These are phyloP conservation scores for Epichloe gansuensis DNA, from an alignment of 2,329 filamentous ascomycete genomes.

Conservation along the genomic window DNA sequence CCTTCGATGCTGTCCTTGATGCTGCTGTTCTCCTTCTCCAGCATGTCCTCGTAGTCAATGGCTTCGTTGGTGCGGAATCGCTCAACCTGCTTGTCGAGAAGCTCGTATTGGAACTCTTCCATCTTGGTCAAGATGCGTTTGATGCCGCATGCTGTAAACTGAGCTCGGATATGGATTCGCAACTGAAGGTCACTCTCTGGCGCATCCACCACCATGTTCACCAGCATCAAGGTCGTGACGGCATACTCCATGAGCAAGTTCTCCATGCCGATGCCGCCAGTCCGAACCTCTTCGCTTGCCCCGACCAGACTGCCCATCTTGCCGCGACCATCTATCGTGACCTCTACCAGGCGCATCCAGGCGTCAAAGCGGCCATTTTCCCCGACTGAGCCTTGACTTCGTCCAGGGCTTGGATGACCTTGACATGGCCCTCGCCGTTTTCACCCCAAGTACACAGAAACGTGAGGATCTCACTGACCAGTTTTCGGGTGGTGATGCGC, in stretches of 20 bases:
- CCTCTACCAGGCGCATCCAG: constrained; percentile 97
- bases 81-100: constrained; percentile 97
- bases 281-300: constrained; percentile 90
- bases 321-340: constrained; percentile 89
- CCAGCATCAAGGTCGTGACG: constrained; percentile 81
- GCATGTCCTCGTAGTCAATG: constrained; percentile 95
- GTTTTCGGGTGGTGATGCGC: constrained; percentile 79
- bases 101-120: constrained; percentile 96
- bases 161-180: constrained; percentile 85
- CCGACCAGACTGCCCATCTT: constrained; percentile 98
- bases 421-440: constrained; percentile 71
- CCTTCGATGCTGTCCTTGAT: constrained; percentile 79
- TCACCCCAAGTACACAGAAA: constrained; percentile 93
- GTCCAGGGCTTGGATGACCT: constrained; percentile 89
- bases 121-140: constrained; percentile 91
- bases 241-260: constrained; percentile 99
- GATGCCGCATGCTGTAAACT: constrained; percentile 92
- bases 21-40: constrained; percentile 82
- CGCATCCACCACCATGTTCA: constrained; percentile 94
- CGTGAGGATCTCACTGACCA: constrained; percentile 91
- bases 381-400: constrained; percentile 73
- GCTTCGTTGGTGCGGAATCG: constrained; percentile 87
- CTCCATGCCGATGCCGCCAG: constrained; percentile 95
- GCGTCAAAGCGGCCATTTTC: constrained; percentile 95
- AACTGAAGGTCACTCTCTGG: constrained; percentile 81